Evolutionary conservation across 768 basidiomycete genomes (phyloP).

Genomic region (Guyanaporus albipodus): DNA sequence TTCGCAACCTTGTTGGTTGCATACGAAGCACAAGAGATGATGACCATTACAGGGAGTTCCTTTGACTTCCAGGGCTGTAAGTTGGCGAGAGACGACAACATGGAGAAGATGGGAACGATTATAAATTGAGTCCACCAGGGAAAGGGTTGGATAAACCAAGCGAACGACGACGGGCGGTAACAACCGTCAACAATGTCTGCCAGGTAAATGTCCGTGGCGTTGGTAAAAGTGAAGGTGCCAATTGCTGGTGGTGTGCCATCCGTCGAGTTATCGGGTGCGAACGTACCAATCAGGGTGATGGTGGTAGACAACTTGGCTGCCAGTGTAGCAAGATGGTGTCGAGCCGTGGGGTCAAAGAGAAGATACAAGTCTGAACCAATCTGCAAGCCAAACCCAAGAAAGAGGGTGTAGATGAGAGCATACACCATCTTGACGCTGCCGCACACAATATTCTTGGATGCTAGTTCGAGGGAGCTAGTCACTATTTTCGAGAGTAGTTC

Average conservation of each 20-base stretch:
- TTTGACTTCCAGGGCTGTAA: slow-evolving; percentile 69
- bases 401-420: slow-evolving; percentile 82
- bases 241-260: slow-evolving; percentile 42
- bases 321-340: slow-evolving; percentile 50
- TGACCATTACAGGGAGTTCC: slow-evolving; percentile 78
- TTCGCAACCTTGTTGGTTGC: slow-evolving; percentile 79
- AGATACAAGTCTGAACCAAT: slow-evolving; percentile 81
- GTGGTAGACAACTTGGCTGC: slow-evolving; percentile 47
- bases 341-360: slow-evolving; percentile 58
- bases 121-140: slow-evolving; percentile 74
- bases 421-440: slow-evolving; percentile 88
- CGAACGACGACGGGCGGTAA: slow-evolving; percentile 57
- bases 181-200: slow-evolving; percentile 62
- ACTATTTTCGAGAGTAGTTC: slow-evolving; percentile 39
- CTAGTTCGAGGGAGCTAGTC: slow-evolving; percentile 78
- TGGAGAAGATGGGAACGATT: slow-evolving; percentile 73
- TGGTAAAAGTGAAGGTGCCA: slow-evolving; percentile 67
- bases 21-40: slow-evolving; percentile 78
- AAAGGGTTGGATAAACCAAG: slow-evolving; percentile 81
- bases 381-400: slow-evolving; percentile 80
- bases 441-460: slow-evolving; percentile 80
- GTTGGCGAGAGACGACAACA: slow-evolving; percentile 70
- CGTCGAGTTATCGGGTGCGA: slow-evolving; percentile 53
- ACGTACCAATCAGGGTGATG: slow-evolving; percentile 59
- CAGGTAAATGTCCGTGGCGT: slow-evolving; percentile 42